phyloP scores from a whole-genome alignment of 495 filamentous ascomycete species.

The Ramalina intermedia region DNA sequence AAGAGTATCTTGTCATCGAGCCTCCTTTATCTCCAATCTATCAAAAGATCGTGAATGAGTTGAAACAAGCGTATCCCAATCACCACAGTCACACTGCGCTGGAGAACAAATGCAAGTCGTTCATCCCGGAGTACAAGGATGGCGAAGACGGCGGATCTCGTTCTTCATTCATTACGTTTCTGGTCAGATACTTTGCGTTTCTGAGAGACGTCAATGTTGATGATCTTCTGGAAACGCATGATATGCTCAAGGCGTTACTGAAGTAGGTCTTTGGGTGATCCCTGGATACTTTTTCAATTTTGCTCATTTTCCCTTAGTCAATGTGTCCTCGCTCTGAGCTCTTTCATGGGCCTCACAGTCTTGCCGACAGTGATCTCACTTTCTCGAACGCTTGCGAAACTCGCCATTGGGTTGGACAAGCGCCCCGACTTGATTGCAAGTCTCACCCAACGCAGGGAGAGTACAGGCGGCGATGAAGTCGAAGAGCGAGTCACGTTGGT shows the following conservation, averaged over 20 bases:
- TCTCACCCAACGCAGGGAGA: conserved; percentile 31
- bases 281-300: neutral
- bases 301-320: conserved; percentile 32
- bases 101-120: conserved; percentile 37
- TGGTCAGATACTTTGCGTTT: conserved; percentile 65
- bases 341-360: conserved; percentile 61
- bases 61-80: conserved; percentile 39
- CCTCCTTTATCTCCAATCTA: conserved; percentile 53
- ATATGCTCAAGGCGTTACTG: conserved; percentile 52
- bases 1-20: conserved; percentile 47
- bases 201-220: conserved; percentile 63
- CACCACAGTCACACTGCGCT: conserved; percentile 36
- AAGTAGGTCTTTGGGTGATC: conserved; percentile 38
- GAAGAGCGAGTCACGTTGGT: conserved; percentile 59
- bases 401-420: conserved; percentile 68
- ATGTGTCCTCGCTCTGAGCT: conserved; percentile 63
- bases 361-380: conserved; percentile 64
- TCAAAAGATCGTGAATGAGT: conserved; percentile 46
- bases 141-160: conserved; percentile 49
- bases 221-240: conserved; percentile 60
- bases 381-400: conserved; percentile 57
- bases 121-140: conserved; percentile 42
- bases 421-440: conserved; percentile 53
- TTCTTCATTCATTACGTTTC: conserved; percentile 59
- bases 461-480: conserved; percentile 31